Base-by-base conservation (phyloP, 371 early-diverging fungal genomes). In the Mortierella sp. region DNA sequence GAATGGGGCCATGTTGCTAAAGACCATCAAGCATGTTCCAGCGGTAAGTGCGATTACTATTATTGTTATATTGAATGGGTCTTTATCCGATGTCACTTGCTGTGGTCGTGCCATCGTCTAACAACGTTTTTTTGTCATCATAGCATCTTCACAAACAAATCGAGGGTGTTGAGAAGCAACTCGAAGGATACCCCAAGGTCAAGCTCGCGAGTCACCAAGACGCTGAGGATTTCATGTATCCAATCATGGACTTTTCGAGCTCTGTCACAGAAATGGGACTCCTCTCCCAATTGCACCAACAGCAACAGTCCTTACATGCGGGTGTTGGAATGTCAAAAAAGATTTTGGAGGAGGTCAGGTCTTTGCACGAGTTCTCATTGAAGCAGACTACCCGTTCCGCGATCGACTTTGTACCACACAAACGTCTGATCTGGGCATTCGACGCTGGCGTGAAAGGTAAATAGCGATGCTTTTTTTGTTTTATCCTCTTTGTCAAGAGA, bases 341-440 rank as follows among this genome's bases (percentile, higher is more conserved):
- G n/a, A 62, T 76, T 12, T 26, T 81, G 46, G 58, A 76, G 18
- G 69, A 74, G 56, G 58, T 79, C 38, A 73, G 62, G 26, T 30
- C 68, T 23, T 72, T 87, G 60, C 81, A 81, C 49, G 80, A 83
- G 46, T 82, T 83, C 56, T 78, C 79, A 9, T 57, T 91, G n/a
- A 68, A 81, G 43, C 71, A 82, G 1, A 83, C 89, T 0, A 86
- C 88, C 3, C 87, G 91, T 23, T 80, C 86, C 31, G 89, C 93
- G 12, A 58, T 84, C 27, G 88, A 91, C 76, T 72, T 91, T 64
- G 85, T 87, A 18, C 86, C 90, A 38, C 84, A 91, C 54, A 89
- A 90, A 58, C 86, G 89, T 18, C 45, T 90, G 47, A 69, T 86
- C n/a, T 91, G 91, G 91, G 71, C 83, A 31, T 81, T 89, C 54